Conservation (phyloP, 2,329 filamentous ascomycete genomes). For the Botrytis deweyae region DNA sequence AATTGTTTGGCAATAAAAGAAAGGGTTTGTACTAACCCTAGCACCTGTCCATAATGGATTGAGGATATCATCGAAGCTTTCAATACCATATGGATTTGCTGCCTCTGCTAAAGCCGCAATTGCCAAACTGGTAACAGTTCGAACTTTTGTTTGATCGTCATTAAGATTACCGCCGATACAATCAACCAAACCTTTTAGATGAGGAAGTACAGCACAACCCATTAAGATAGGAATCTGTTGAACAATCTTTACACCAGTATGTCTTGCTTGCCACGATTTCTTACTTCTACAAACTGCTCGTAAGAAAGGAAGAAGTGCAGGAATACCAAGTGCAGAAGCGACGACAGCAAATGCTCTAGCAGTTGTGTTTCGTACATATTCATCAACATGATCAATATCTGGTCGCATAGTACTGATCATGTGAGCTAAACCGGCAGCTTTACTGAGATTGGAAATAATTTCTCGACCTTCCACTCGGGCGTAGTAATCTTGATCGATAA, state of each 20-base stretch:
- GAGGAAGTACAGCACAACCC: slow-evolving; percentile 94
- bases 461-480: slow-evolving; percentile 96
- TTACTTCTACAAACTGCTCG: slow-evolving; percentile 95
- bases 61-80: slow-evolving; percentile 96
- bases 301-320: slow-evolving; percentile 89
- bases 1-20: not conserved
- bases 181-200: slow-evolving; percentile 93
- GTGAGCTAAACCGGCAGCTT: slow-evolving; percentile 92
- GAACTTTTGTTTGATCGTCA: slow-evolving; percentile 96
- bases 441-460: slow-evolving; percentile 96
- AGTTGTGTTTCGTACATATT: slow-evolving; percentile 97
- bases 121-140: slow-evolving; percentile 91
- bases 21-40: slow-evolving; percentile 10
- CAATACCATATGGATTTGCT: slow-evolving; percentile 97
- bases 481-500: slow-evolving; percentile 99
- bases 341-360: slow-evolving; percentile 96
- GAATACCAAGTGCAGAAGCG: slow-evolving; percentile 92
- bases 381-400: slow-evolving; percentile 97
- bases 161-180: slow-evolving; percentile 95
- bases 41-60: slow-evolving; percentile 95
- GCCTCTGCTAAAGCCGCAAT: slow-evolving; percentile 95
- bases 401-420: slow-evolving; percentile 99
- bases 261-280: slow-evolving; percentile 97
- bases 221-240: slow-evolving; percentile 98
- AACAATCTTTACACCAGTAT: slow-evolving; percentile 98